These are phyloP conservation scores for Argentina anserina DNA, from an alignment of 306 rosid species.

Conservation along the genomic window DNA sequence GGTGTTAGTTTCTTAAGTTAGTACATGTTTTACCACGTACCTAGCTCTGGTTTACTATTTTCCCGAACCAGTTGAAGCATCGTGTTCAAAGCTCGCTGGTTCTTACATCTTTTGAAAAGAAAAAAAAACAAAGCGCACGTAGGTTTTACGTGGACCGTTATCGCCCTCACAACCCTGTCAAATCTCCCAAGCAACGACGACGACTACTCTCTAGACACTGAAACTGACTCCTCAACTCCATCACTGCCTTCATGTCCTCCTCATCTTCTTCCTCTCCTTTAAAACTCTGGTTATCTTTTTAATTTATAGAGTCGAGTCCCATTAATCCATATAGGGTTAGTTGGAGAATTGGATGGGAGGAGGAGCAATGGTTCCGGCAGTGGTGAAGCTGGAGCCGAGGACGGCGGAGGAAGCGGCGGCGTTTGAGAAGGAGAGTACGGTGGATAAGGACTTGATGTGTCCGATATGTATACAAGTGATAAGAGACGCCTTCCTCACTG, in stretches of 20 bases:
- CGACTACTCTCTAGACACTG: background rate
- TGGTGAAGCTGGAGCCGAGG: background rate
- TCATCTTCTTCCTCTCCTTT: background rate
- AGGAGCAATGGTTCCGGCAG: conserved; percentile 17
- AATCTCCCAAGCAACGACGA: background rate
- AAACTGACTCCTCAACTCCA: background rate
- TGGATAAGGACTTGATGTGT: conserved; percentile 59
- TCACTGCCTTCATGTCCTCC: background rate
- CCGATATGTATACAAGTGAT: conserved; percentile 88
- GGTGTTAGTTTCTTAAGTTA: background rate
- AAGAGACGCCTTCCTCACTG: conserved; percentile 70
- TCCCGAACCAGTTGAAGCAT: background rate
- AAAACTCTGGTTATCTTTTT: too few relatives aligned
- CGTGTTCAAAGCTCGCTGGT: conserved; percentile 4
- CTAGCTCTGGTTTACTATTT: background rate
- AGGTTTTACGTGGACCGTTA: conserved; percentile 35
- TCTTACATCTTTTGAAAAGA: background rate
- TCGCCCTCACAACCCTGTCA: conserved; percentile 28
- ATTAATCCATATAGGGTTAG: background rate
- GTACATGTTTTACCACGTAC: background rate
- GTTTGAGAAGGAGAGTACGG: background rate
- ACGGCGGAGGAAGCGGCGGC: background rate
- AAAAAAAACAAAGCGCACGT: conserved; percentile 7
- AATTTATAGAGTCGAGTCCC: background rate
- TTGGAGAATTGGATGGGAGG: conserved; percentile 16